Base-by-base conservation (phyloP, 2,329 filamentous ascomycete species). In the Botrytis byssoidea region DNA sequence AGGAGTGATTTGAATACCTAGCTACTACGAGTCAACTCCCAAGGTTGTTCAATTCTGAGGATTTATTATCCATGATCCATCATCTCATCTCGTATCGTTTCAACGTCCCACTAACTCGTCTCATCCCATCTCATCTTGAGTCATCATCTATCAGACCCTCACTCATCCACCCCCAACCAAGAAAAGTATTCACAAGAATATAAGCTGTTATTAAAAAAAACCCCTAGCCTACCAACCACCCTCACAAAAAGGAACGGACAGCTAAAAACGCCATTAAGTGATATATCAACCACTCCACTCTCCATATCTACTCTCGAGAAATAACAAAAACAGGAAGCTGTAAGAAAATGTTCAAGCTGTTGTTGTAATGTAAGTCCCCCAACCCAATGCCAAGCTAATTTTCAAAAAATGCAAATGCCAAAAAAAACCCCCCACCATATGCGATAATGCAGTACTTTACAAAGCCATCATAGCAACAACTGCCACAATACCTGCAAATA, bases 401-500 rank as follows among this genome's bases (percentile, higher is more conserved):
- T 9, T 55, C 35, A 16, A 55, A 67, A 55, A 67, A 55, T 40
- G 32, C 46, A 67, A 67, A 55, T 67, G 32, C 32, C 32, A 9
- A 40, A 16, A 40, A 57, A 55, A 14, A 29, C 40, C 8, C 46
- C 65, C 32, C 25, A 5, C 32, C 46, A 8, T 40, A 55, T 65
- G 16, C 65, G 2, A 37, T 22, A 20, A 55, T 18, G 3, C 7
- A 67, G 25, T n/a, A 67, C n/a, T 55, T 73, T 76, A 81, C 60
- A 81, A 68, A 73, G 78, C 78, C 75, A 81, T 79, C 79, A 80
- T 78, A 35, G 78, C 79, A 71, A 77, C 77, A 3, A 81, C 76
- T 20, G 79, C 80, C 46, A 81, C 75, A 51, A 81, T 76, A 35
- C 75, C 79, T 64, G 80, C 80, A 48, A 81, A 80, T 6, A 81